Evolutionary conservation across 352 stramenopile genomes (phyloP), one percentile per base, ranked within the genome.

Genomic region (Pilasporangium apinafurcum): DNA sequence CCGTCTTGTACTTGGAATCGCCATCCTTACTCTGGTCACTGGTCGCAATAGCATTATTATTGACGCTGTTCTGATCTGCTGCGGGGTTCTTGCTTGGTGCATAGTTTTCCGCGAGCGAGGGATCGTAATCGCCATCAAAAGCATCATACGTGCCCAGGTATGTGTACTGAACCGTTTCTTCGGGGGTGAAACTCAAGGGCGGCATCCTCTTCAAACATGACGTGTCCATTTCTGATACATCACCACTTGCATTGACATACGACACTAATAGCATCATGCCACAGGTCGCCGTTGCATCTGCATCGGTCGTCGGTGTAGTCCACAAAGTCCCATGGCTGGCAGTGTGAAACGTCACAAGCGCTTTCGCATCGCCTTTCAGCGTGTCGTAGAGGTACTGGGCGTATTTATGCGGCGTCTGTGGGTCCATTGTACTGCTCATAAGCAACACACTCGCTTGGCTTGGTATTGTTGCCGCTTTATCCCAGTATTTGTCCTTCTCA

Each of bases 361-460:
- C 39, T 38, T 81, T 81, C 6, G 47, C 51, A 20, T 54, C 35
- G 7, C 62, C 63, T 8, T 69, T 34, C 8, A 80, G 44, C 2
- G 37, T 56, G 7, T 53, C 35, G 2, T 65, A 38, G 5, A 80
- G 52, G 8, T 52, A 62, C 26, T 66, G 41, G 6, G 68, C 68
- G 26, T 75, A 85, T 39, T 81, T 76, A 44, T 73, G 46, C 6
- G 62, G 66, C 4, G 66, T 79, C 50, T 77, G 58, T 4, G 68
- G 53, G 18, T 81, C 66, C n/a, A 85, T 12, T 31, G 66, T 75
- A 14, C 60, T 42, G 37, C 62, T 81, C 26, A 85, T 20, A 18
- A 85, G 27, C 5, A 85, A 28, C 13, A 82, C 68, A 29, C 56
- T 77, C 1, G 67, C 49, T 14, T 70, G 53, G 5, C 9, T 47